Conservation (phyloP, 768 basidiomycete genomes). For the Phaeolepiota aurea region DNA sequence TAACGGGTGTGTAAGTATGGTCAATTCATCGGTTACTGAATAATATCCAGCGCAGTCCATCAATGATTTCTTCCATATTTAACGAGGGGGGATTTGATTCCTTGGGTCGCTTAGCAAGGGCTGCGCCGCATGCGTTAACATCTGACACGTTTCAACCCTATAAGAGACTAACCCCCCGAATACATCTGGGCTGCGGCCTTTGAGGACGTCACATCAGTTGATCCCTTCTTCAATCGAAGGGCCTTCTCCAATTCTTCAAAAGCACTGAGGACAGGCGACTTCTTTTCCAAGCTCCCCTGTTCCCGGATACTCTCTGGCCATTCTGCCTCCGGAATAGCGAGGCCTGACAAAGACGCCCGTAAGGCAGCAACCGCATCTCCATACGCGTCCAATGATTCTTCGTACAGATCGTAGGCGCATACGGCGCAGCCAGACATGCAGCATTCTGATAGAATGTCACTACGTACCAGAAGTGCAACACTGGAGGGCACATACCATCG, state of each 20-base stretch:
- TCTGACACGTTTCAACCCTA: not conserved
- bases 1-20: no score
- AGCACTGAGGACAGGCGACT: slow-evolving; percentile 41
- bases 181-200: not conserved
- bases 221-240: slow-evolving; percentile 35
- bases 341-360: slow-evolving; percentile 35
- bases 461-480: not conserved
- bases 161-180: not conserved
- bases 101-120: slow-evolving; percentile 2
- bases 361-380: slow-evolving; percentile 42
- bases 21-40: slow-evolving; percentile 35
- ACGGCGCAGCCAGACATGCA: slow-evolving; percentile 93
- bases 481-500: slow-evolving; percentile 42
- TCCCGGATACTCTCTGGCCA: slow-evolving; percentile 57
- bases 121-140: not conserved
- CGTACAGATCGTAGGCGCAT: slow-evolving; percentile 87
- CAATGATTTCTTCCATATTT: slow-evolving; percentile 22
- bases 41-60: slow-evolving; percentile 40
- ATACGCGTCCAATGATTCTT: slow-evolving; percentile 62
- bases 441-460: slow-evolving; percentile 49
- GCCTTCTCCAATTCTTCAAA: slow-evolving; percentile 67
- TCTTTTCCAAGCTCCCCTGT: slow-evolving; percentile 8
- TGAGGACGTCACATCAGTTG: not conserved
- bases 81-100: slow-evolving; percentile 6
- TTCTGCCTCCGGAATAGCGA: slow-evolving; percentile 41